Evolutionary conservation across 1,139 yeast species (phyloP), one percentile per base, ranked within the genome.

Genomic region (Suhomyces choctaworum): DNA sequence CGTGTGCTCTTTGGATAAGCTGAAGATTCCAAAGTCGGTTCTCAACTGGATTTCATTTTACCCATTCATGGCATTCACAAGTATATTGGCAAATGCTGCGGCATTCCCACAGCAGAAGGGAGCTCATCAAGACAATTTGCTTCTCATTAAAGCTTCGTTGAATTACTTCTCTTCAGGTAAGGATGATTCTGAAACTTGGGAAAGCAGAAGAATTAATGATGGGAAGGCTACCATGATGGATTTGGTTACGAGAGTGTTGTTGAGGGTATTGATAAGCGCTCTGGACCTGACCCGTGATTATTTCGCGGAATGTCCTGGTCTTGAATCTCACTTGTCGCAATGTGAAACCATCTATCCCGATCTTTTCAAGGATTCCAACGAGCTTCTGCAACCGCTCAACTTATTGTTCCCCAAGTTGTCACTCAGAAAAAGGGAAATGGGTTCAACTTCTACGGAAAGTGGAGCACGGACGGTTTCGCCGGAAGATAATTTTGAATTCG

Each of bases 31-130:
- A 1, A 45, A 50, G 16, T 47, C 66, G 1, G 57, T 57, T 29
- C 40, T 50, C 22, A 59, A 57, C 31, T 64, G 70, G 70, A 43
- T 60, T 14, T 43, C 56, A 22, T 58, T 52, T 33, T 63, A 52
- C 36, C 67, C 70, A 1, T 53, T 60, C 21, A 32, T 37, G 34
- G 40, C 44, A 3, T 42, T 25, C 20, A 31, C 36, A 21, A 30
- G 37, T 19, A 19, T 42, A n/a, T 16, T 40, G 11, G 39, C 40
- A 3, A 40, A 42, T 29, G 26, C 25, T 4, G 12, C 30, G 12
- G 39, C 37, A 4, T 42, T 31, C 25, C 32, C 44, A 1, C 19
- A 16, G 4, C 31, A 34, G 9, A 16, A 13, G 2, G 31, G 29
- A 13, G 30, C 45, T 3, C 40, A 42, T 29, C 31, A 25, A 36